Conservation (phyloP, 1,284 basidiomycete genomes). For the Cutaneotrichosporon daszewskae region DNA sequence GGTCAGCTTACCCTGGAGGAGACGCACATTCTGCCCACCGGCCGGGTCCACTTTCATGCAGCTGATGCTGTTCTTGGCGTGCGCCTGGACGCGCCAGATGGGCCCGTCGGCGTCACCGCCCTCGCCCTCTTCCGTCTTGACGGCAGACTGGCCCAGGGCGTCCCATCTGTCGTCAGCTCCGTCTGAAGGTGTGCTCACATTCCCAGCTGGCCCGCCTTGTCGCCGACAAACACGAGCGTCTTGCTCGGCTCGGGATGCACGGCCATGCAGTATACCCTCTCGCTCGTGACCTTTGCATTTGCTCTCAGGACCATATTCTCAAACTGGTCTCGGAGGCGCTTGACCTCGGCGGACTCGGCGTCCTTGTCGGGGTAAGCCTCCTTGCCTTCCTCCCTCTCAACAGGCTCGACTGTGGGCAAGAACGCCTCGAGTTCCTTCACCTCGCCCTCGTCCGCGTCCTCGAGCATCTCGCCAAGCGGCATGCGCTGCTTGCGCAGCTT, state of each 20-base stretch:
- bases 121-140: constrained; percentile 23
- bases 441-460: constrained; percentile 22
- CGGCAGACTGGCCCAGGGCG: constrained; percentile 29
- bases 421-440: constrained; percentile 16
- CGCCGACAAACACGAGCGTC: constrained; percentile 49
- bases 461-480: constrained; percentile 32
- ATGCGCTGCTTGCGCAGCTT: constrained; percentile 35
- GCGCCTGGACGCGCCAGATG: constrained; percentile 47
- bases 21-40: constrained; percentile 39
- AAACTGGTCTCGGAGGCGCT: constrained; percentile 31
- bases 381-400: too few species aligned
- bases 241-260: constrained; percentile 48
- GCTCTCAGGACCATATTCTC: constrained; percentile 36
- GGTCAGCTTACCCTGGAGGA: neutral
- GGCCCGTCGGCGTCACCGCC: constrained; percentile 27
- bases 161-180: constrained; percentile 33
- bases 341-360: constrained; percentile 19
- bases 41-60: constrained; percentile 47
- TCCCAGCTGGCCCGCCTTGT: constrained; percentile 48
- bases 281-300: constrained; percentile 45
- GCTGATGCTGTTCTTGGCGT: constrained; percentile 43
- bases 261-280: constrained; percentile 49
- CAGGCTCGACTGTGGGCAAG: neutral
- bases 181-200: constrained; percentile 38
- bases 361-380: constrained; percentile 26